A percentile compares a stretch with the other conserved stretches of the same genome.
Evolutionary conservation across 805 yeast species (phyloP).

Genomic region (Pichia heedii): DNA sequence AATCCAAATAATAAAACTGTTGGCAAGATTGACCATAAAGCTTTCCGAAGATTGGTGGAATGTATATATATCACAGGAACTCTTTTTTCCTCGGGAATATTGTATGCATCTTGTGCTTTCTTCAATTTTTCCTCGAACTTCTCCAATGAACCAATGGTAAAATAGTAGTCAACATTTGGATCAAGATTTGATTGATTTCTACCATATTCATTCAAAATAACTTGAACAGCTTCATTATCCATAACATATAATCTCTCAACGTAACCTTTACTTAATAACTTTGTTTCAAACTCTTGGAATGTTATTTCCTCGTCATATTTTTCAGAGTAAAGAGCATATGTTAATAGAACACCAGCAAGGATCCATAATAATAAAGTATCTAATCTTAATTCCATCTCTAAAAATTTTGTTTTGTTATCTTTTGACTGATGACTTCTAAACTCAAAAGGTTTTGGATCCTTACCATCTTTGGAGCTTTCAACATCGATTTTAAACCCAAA

Average conservation of each 20-base stretch:
- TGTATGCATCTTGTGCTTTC: conserved; percentile 57
- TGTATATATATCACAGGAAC: conserved; percentile 72
- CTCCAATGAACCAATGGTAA: conserved; percentile 84
- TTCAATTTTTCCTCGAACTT: conserved; percentile 78
- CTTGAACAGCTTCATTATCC: conserved; percentile 65
- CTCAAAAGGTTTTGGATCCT: conserved; percentile 3
- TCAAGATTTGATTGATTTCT: conserved; percentile 24
- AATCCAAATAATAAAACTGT: conserved; percentile 77
- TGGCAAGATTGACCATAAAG: conserved; percentile 66
- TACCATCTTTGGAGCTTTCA: conserved; percentile 3
- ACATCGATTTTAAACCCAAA: conserved; percentile 8
- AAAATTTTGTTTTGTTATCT: conserved; percentile 9
- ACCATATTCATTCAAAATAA: conserved; percentile 43
- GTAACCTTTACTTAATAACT: conserved; percentile 66
- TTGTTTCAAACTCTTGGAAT: conserved; percentile 73
- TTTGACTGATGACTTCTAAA: conserved; percentile 9
- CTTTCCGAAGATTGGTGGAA: conserved; percentile 53
- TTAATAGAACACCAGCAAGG: conserved; percentile 15
- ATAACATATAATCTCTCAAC: conserved; percentile 68
- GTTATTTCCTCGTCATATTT: conserved; percentile 26
- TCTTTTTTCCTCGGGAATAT: conserved; percentile 59
- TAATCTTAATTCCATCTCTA: conserved; percentile 13
- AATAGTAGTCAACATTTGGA: conserved; percentile 31
- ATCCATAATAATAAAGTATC: conserved; percentile 18
- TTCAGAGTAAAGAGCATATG: conserved; percentile 16